These are phyloP conservation scores for Isatis lusitanica DNA, from an alignment of 441 rosid species.

Conservation along the genomic window DNA sequence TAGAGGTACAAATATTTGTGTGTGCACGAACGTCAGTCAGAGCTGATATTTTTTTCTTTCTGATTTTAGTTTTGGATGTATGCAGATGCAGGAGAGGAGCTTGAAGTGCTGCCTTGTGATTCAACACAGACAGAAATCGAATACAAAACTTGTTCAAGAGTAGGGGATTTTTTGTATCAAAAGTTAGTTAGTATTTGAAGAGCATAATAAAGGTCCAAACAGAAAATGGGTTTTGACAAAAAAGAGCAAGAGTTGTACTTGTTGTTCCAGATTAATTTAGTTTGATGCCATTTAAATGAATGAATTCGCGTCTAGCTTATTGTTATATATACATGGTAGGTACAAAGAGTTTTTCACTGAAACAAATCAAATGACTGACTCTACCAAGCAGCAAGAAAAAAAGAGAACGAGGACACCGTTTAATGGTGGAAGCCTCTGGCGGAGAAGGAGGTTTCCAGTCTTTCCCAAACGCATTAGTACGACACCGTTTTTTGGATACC, in stretches of 20 bases:
- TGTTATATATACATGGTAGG: no score
- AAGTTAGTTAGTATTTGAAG: neutral
- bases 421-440: neutral
- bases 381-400: neutral
- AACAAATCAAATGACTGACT: neutral
- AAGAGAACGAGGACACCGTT: neutral
- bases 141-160: neutral
- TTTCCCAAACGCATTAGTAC: neutral
- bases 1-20: conserved; percentile 49
- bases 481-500: neutral
- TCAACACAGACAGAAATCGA: conserved; percentile 21
- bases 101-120: conserved; percentile 39
- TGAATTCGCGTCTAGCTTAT: neutral
- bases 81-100: conserved; percentile 65
- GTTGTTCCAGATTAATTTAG: neutral
- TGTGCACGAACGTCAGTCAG: conserved; percentile 13
- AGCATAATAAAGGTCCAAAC: neutral
- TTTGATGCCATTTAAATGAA: neutral
- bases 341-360: neutral
- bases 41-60: neutral
- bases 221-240: conserved; percentile 2
- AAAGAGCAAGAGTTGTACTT: neutral
- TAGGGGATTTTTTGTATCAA: conserved; percentile 8
- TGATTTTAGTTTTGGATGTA: conserved; percentile 7
- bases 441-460: neutral